Evolutionary conservation across 2,329 filamentous ascomycete genomes (phyloP), one percentile per base, ranked within the genome.

Genomic region (Sphaceloma murrayae): DNA sequence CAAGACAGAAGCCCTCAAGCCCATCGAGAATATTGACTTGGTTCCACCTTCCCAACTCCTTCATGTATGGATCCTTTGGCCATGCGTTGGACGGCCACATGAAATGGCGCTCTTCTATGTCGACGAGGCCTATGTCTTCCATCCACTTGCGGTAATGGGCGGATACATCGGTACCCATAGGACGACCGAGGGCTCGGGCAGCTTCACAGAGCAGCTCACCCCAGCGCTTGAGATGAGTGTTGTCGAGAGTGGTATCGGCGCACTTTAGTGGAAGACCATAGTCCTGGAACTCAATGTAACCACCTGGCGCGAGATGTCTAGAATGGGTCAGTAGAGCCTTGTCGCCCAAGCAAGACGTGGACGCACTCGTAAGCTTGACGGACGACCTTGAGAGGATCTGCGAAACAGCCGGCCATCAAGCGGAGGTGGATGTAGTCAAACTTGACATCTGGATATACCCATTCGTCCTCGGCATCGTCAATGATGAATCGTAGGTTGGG

Each of bases 401-500:
- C 61, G 30, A 82, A 66, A 21, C 69, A 66, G 18, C 67, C 67
- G 51, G 65, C 53, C 66, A 74, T 65, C 63, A 70, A 54, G 54
- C 69, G 53, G 61, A 67, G 53, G 67, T 72, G 65, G 67, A 80
- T 69, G 49, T 73, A 68, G 55, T 80, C 75, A 53, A 74, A 78
- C 10, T 57, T 58, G 43, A 70, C 62, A 3, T 65, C 59, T 22
- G 42, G 42, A 39, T 72, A 74, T 18, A 67, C 58, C 78, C 78
- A 82, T 6, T 73, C 67, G 34, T 72, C 66, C 50, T 79, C 74
- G 40, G 71, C 69, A 54, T 81, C 77, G 52, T 81, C 77, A 7
- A 82, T 68, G 47, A 78, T 64, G 60, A 80, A 80, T 5, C 65
- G 66, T n/a, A 75, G 67, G 53, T 80, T 80, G 8, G 72, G 67